Conservation (phyloP, 306 rosid genomes). For the Pyrus communis region DNA sequence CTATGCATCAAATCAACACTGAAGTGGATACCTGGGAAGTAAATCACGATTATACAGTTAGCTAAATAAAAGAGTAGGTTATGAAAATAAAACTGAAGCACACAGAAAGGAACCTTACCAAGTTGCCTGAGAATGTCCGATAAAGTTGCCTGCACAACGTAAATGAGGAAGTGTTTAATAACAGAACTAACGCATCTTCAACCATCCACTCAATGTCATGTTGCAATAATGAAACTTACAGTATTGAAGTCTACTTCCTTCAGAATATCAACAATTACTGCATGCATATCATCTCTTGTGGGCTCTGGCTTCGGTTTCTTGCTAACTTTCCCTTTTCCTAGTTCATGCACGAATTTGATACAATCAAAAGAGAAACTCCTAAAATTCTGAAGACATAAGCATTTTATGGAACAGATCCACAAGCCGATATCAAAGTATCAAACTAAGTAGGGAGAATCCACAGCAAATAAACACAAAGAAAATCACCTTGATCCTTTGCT, state of each 20-base stretch:
- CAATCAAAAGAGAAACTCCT: not conserved
- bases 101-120: constrained; percentile 41
- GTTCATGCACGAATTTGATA: constrained; percentile 15
- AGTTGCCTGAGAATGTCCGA: constrained; percentile 94
- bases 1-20: constrained; percentile 93
- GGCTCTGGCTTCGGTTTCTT: constrained; percentile 88
- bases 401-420: not conserved
- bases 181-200: not conserved
- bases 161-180: constrained; percentile 6
- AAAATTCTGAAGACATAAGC: not conserved
- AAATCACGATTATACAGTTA: constrained; percentile 16
- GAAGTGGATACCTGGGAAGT: constrained; percentile 70
- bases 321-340: constrained; percentile 64
- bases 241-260: constrained; percentile 94
- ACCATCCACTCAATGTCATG: not conserved
- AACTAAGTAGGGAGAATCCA: not conserved
- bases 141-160: constrained; percentile 74
- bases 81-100: not conserved
- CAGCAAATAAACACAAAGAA: not conserved
- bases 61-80: not conserved
- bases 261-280: constrained; percentile 76
- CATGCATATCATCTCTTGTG: constrained; percentile 69
- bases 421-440: not conserved
- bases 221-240: constrained; percentile 38
- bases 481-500: constrained; percentile 67